These are phyloP conservation scores for Phytophthora pisi DNA, from an alignment of 352 stramenopile species.

Conservation along the genomic window DNA sequence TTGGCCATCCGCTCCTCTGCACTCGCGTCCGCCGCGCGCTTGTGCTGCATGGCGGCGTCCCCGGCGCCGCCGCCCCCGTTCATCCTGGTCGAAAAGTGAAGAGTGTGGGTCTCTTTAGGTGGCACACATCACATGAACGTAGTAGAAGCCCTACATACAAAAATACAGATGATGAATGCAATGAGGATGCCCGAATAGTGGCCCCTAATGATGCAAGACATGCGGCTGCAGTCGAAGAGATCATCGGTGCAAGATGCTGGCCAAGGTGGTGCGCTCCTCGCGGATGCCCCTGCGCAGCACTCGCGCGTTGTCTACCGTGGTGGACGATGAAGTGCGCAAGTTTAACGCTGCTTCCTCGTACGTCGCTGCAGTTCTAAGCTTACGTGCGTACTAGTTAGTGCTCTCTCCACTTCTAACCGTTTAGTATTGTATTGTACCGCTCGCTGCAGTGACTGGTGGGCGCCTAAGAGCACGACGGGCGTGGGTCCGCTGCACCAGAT, in stretches of 20 bases:
- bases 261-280: slow-evolving; percentile 5
- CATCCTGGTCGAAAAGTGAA: slow-evolving; percentile 23
- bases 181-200: background rate
- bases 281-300: slow-evolving; percentile 17
- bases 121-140: slow-evolving; percentile 1
- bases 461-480: slow-evolving; percentile 71
- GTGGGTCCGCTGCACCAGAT: slow-evolving; percentile 82
- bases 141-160: background rate
- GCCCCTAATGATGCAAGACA: background rate
- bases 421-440: slow-evolving; percentile 1
- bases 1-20: slow-evolving; percentile 41
- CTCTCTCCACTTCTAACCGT: background rate
- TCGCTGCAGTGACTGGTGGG: slow-evolving; percentile 80
- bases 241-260: slow-evolving; percentile 27
- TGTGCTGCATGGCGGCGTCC: slow-evolving; percentile 25
- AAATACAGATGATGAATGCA: background rate
- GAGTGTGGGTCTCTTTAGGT: slow-evolving; percentile 17
- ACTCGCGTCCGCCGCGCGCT: slow-evolving; percentile 26
- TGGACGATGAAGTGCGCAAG: slow-evolving; percentile 80
- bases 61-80: slow-evolving; percentile 12
- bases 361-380: slow-evolving; percentile 17
- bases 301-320: slow-evolving; percentile 66
- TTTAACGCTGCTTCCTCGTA: slow-evolving; percentile 81
- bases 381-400: background rate
- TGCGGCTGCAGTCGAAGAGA: background rate